These are phyloP conservation scores for Cystobasidium ongulense DNA, from an alignment of 768 basidiomycete genomes.

Conservation along the genomic window DNA sequence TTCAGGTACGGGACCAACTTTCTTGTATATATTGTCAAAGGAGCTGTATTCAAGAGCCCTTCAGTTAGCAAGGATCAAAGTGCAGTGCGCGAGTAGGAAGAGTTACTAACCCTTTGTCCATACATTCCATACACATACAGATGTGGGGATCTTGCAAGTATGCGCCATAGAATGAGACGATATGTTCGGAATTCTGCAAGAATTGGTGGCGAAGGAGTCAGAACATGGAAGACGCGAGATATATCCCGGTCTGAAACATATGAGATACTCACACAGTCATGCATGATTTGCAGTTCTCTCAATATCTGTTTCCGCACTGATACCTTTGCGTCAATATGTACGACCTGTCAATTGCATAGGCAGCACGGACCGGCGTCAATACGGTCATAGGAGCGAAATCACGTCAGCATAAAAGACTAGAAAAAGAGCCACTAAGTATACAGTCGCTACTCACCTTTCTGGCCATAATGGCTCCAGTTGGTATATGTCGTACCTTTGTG, in stretches of 20 bases:
- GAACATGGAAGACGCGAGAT: not conserved
- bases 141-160: constrained; percentile 96
- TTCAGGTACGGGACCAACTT: constrained; percentile 85
- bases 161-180: constrained; percentile 94
- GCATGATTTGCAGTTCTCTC: constrained; percentile 97
- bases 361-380: not conserved
- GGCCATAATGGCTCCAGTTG: constrained; percentile 88
- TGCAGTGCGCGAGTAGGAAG: too few relatives aligned
- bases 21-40: constrained; percentile 84
- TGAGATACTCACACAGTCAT: constrained; percentile 59
- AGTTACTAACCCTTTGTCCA: constrained; percentile 72
- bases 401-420: too few relatives aligned
- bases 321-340: constrained; percentile 92
- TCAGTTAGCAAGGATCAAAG: too few relatives aligned
- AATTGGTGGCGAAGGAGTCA: not conserved
- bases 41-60: constrained; percentile 29
- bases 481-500: constrained; percentile 85
- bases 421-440: too few relatives aligned
- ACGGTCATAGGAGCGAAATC: too few relatives aligned
- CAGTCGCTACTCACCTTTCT: constrained; percentile 91
- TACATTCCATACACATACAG: constrained; percentile 92
- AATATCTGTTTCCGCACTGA: constrained; percentile 94
- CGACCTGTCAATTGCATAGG: constrained; percentile 55
- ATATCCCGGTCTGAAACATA: not conserved
- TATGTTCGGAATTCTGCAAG: constrained; percentile 61